Percentiles rank a stretch among this genome's conserved stretches.
Conservation (phyloP, 768 basidiomycete genomes). For the Clitopilus hobsonii region DNA sequence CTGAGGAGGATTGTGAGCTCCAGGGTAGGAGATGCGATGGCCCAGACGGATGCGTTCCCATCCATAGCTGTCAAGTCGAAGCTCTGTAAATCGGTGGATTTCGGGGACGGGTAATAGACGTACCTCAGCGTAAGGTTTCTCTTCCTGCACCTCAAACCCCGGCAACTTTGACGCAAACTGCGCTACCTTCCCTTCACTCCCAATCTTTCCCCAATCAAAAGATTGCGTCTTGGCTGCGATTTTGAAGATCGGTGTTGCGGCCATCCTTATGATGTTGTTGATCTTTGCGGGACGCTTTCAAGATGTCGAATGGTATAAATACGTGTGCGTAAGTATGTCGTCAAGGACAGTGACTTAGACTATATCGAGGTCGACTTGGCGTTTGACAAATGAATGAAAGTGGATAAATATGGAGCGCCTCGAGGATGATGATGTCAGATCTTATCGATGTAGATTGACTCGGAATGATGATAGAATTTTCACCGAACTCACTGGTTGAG, state of each 20-base stretch:
- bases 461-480: neutral
- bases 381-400: neutral
- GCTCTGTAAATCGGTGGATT: too few relatives aligned
- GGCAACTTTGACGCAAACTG: constrained; percentile 69
- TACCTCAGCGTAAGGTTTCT: constrained; percentile 90
- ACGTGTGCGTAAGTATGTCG: too few relatives aligned
- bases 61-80: constrained; percentile 72
- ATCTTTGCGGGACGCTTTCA: too few relatives aligned
- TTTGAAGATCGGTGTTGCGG: constrained; percentile 55
- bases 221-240: constrained; percentile 80
- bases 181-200: constrained; percentile 79
- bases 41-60: constrained; percentile 89
- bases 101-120: neutral
- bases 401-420: neutral
- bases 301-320: too few relatives aligned
- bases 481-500: neutral
- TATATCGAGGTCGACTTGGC: too few relatives aligned
- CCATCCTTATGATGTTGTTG: too few relatives aligned
- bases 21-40: constrained; percentile 36
- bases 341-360: too few relatives aligned
- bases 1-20: constrained; percentile 11
- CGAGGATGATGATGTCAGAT: neutral
- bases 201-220: constrained; percentile 95
- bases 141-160: constrained; percentile 64
- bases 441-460: neutral